Evolutionary conservation across 768 basidiomycete genomes (phyloP), one percentile per base, ranked within the genome.

Genomic region (Tulasnella sp.): DNA sequence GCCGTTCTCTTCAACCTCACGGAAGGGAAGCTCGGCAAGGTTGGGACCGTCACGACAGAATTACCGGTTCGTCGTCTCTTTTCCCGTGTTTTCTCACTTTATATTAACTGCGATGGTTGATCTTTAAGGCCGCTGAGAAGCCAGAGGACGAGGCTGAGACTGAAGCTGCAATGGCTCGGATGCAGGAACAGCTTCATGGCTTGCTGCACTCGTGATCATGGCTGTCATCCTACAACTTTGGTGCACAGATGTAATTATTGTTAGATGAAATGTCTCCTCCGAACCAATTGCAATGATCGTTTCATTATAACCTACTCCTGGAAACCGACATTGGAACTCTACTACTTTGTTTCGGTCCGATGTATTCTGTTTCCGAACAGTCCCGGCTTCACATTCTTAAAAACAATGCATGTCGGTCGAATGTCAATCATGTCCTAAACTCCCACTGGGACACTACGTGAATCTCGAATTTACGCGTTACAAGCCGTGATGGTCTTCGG

Each of bases 1-100:
- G 97, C 95, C 79, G 92, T 99, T 16, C 79, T 99, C 42, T 98
- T 90, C 76, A 95, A 98, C 72, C 84, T 99, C 73, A 99, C 97
- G 9, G 89, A 98, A 75, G 97, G 95, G 69, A 96, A 96, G 81
- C 83, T 97, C n/a, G 95, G 95, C 6, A 86, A 90, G 78, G 91
- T 88, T 59, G 92, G 92, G 14, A 79, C 86, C 32, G 92, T 90
- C 66, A 85, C 85, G 41, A 86, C 84, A 37, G 90, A 89, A 66
- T 78, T 91, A 75, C 94, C 93, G 42, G 94, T 95, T 79, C 78
- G 91, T 83, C 22, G 71, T 17, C 2, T 19, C 34, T 67, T 63
- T 5, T 1, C 42, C 4, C 1, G 72, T 14, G 40, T 35, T 75
- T 62, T 70, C 59, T 75, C 32, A 59, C 32, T 62, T 74, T 71